Conservation (phyloP, 2,329 filamentous ascomycete genomes). For the Calonectria hongkongensis region DNA sequence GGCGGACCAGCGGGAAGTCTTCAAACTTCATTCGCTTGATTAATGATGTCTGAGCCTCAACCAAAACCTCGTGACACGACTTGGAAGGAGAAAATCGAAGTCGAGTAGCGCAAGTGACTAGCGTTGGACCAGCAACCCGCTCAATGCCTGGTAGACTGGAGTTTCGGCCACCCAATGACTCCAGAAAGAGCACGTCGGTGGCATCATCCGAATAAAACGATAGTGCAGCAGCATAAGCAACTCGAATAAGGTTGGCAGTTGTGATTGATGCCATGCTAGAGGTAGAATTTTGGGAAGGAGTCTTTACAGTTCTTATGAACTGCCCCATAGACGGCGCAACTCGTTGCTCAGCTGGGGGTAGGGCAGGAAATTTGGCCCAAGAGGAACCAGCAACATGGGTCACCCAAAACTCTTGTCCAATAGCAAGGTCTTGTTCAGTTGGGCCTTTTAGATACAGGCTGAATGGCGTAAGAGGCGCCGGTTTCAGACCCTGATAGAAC, state of each 20-base stretch:
- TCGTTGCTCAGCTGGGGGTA: neutral
- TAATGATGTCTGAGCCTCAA: conserved; percentile 2
- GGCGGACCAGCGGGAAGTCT: neutral
- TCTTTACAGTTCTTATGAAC: neutral
- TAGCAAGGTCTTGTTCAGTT: neutral
- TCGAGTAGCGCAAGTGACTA: neutral
- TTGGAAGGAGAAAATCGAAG: neutral
- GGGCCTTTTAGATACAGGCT: neutral
- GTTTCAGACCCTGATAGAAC: neutral
- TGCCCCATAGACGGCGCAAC: neutral
- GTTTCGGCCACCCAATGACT: conserved; percentile 4
- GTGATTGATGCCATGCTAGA: neutral
- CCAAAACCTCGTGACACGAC: neutral
- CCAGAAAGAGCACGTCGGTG: neutral
- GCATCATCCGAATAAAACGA: neutral
- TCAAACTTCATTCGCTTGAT: conserved; percentile 8
- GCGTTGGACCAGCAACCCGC: conserved; percentile 1
- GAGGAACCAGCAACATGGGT: neutral
- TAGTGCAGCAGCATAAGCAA: neutral
- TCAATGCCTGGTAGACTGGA: neutral
- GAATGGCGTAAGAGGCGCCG: conserved; percentile 1
- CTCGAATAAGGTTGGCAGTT: neutral
- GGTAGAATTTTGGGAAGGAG: neutral
- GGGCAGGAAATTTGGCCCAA: neutral
- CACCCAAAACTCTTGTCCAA: neutral